Conservation (phyloP, 164 flowering plant species). For the Berberis vulgaris region DNA sequence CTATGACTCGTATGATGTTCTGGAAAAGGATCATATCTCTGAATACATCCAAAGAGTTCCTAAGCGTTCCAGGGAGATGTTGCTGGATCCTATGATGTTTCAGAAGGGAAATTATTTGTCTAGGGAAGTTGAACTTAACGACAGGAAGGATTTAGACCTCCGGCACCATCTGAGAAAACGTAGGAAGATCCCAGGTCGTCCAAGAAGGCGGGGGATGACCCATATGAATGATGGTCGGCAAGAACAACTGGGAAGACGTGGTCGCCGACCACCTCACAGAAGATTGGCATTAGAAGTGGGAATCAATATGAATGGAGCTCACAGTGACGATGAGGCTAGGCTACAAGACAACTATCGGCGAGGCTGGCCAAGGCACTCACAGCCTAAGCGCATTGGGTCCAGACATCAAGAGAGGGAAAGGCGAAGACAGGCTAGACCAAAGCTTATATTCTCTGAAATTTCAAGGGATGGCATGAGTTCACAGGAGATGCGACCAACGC, state of each 20-base stretch:
- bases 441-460: slow-evolving; percentile 17
- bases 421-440: slow-evolving; percentile 15
- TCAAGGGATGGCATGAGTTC: slow-evolving; percentile 14
- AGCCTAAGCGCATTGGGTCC: slow-evolving; percentile 7
- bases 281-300: slow-evolving; percentile 33
- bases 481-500: slow-evolving; percentile 16
- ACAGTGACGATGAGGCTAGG: slow-evolving; percentile 9
- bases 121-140: slow-evolving; percentile 14
- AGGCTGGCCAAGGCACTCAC: slow-evolving; percentile 15
- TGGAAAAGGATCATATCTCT: slow-evolving; percentile 17
- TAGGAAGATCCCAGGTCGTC: slow-evolving; percentile 19
- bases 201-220: slow-evolving; percentile 21
- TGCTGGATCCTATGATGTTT: slow-evolving; percentile 17
- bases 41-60: slow-evolving; percentile 15
- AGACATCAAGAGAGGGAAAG: slow-evolving; percentile 20
- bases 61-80: slow-evolving; percentile 18
- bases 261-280: slow-evolving; percentile 11
- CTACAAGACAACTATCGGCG: slow-evolving; percentile 4
- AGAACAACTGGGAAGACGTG: slow-evolving; percentile 17
- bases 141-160: slow-evolving; percentile 28
- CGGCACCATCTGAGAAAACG: slow-evolving; percentile 37
- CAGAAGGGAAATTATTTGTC: slow-evolving; percentile 24
- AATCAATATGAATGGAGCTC: slow-evolving; percentile 15
- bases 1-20: slow-evolving; percentile 16
- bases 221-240: slow-evolving; percentile 8